A percentile compares a stretch with the other conserved stretches of the same genome.
phyloP scores from a whole-genome alignment of 2,329 filamentous ascomycete species.

The Thielaviopsis cerberus region DNA sequence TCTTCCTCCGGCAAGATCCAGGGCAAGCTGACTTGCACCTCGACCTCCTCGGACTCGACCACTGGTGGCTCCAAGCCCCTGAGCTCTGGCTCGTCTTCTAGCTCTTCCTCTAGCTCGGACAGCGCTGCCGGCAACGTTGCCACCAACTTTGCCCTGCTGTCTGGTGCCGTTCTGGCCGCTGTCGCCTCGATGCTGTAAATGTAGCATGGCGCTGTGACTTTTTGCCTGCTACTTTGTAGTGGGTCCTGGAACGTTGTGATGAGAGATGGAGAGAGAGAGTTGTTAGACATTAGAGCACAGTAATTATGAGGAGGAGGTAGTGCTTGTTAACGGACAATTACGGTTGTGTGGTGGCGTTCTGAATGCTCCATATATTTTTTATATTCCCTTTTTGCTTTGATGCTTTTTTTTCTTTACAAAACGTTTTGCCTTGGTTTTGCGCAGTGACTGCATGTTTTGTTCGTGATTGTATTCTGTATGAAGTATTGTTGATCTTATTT shows the following conservation, averaged over 20 bases:
- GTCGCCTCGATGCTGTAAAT: constrained; percentile 35
- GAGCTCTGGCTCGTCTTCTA: constrained; percentile 14
- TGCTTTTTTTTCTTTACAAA: constrained; percentile 5
- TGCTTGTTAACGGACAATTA: constrained; percentile 7
- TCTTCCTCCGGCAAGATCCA: constrained; percentile 23
- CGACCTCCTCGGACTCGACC: constrained; percentile 33
- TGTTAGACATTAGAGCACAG: background rate
- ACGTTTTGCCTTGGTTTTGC: constrained; percentile 6
- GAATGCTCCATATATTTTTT: constrained; percentile 8
- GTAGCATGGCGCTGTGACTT: background rate
- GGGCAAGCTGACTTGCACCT: constrained; percentile 31
- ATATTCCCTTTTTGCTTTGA: constrained; percentile 2
- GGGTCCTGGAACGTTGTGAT: background rate
- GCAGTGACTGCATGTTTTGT: background rate
- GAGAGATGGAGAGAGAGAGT: background rate
- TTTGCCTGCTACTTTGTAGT: background rate
- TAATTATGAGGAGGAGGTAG: background rate
- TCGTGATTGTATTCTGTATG: background rate
- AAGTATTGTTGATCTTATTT: background rate
- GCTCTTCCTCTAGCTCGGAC: constrained; percentile 16
- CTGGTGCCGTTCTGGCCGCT: constrained; percentile 28
- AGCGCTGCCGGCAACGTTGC: constrained; percentile 26
- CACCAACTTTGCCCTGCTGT: constrained; percentile 30
- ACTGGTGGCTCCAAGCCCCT: constrained; percentile 20
- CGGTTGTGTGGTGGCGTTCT: constrained; percentile 9